These are phyloP conservation scores for Agaricales sp. DNA, from an alignment of 1,284 basidiomycete genomes.

Conservation along the genomic window DNA sequence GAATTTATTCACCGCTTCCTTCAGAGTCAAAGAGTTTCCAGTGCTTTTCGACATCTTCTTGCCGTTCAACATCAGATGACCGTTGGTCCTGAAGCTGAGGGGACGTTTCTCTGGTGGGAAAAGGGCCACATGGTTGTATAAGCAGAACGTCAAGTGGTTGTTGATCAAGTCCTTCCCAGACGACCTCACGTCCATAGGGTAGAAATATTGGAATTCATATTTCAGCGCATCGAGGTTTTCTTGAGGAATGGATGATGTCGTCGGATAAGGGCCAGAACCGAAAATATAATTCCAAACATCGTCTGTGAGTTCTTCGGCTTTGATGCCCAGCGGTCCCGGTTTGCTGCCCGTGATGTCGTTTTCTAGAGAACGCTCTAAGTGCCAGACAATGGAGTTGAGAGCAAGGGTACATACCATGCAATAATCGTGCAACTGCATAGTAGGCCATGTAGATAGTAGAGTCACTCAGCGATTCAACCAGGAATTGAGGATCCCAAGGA, in stretches of 20 bases:
- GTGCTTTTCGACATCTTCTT: slow-evolving; percentile 99
- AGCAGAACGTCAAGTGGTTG: slow-evolving; percentile 92
- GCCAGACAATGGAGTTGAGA: slow-evolving; percentile 1
- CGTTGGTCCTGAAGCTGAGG: slow-evolving; percentile 86
- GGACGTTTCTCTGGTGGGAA: slow-evolving; percentile 97
- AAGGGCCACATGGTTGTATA: slow-evolving; percentile 92
- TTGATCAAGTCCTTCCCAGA: slow-evolving; percentile 98
- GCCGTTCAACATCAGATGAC: slow-evolving; percentile 96
- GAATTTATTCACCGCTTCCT: slow-evolving; percentile 77
- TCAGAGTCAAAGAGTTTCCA: slow-evolving; percentile 78
- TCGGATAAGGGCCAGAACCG: slow-evolving; percentile 68
- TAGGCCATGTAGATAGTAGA: slow-evolving; percentile 99
- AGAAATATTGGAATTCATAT: slow-evolving; percentile 95
- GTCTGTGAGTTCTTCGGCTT: slow-evolving; percentile 90
- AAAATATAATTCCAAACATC: slow-evolving; percentile 97
- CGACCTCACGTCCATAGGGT: slow-evolving; percentile 96
- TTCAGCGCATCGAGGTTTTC: slow-evolving; percentile 82
- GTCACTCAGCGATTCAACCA: slow-evolving; percentile 95
- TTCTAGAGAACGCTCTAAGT: slow-evolving; percentile 25
- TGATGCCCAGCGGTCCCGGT: slow-evolving; percentile 80
- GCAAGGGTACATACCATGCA: slow-evolving; percentile 57
- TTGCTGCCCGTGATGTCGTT: slow-evolving; percentile 71
- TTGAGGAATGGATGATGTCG: slow-evolving; percentile 50
- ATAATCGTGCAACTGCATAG: slow-evolving; percentile 88
- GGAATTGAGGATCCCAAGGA: slow-evolving; percentile 95